Evolutionary conservation across 2,329 filamentous ascomycete genomes (phyloP).

Genomic region (Ceratocystis destructans): DNA sequence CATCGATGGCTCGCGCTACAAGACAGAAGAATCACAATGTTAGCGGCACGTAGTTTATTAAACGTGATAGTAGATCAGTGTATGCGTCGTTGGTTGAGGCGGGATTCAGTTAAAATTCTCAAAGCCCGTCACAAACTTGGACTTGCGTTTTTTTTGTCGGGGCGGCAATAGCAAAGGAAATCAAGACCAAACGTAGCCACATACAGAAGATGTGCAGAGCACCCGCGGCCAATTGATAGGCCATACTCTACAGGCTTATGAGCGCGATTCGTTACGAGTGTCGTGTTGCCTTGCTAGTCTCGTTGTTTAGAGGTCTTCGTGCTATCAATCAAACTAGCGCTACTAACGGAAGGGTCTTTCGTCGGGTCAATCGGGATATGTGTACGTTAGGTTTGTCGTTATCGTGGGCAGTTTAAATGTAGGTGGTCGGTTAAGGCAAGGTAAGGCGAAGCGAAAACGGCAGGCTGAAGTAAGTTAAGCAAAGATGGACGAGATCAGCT

Average conservation of each 20-base stretch:
- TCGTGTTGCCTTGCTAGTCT: not conserved
- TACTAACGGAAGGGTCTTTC: too few relatives aligned
- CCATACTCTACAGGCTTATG: constrained; percentile 8
- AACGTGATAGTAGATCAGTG: too few relatives aligned
- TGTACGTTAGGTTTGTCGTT: not conserved
- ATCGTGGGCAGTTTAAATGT: not conserved
- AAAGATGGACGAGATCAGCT: not conserved
- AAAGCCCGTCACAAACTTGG: not conserved
- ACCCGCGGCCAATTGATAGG: constrained; percentile 18
- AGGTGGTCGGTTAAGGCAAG: not conserved
- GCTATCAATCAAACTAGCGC: not conserved
- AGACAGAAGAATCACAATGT: constrained; percentile 9
- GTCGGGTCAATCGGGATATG: not conserved
- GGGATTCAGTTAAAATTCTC: not conserved
- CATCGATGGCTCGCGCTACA: constrained; percentile 19
- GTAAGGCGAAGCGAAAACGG: not conserved
- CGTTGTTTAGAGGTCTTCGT: not conserved
- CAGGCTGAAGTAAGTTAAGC: not conserved
- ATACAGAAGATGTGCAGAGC: constrained; percentile 20
- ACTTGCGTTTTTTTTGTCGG: not conserved
- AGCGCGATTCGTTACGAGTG: not conserved
- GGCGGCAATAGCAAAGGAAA: not conserved
- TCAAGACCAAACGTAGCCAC: not conserved
- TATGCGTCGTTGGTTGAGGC: not conserved
- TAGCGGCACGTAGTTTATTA: constrained; percentile 4